These are phyloP conservation scores for Pseudotsuga menziesii DNA, from an alignment of 75 land plant genomes.

Conservation along the genomic window DNA sequence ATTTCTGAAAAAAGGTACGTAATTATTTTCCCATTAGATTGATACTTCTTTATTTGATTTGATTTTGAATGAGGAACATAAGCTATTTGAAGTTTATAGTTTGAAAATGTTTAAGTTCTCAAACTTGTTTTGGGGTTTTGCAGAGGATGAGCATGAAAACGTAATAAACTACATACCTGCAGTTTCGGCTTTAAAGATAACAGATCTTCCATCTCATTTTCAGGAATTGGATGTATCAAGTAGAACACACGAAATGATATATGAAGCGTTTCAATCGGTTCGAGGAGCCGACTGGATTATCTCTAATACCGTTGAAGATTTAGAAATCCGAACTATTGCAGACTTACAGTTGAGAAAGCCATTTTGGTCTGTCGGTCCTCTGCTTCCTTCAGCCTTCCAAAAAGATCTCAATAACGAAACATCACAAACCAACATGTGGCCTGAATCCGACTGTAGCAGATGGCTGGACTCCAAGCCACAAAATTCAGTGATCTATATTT, in stretches of 20 bases:
- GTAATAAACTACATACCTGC: conserved; percentile 38
- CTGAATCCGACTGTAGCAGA: conserved; percentile 36
- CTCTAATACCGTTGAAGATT: conserved; percentile 30
- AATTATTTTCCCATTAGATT: not conserved
- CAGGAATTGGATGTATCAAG: conserved; percentile 20
- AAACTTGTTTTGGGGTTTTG: not conserved
- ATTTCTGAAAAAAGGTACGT: not conserved
- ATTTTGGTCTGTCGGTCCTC: conserved; percentile 33
- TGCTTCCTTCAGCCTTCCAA: conserved; percentile 17
- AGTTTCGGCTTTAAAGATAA: conserved; percentile 18
- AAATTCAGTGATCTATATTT: conserved; percentile 42
- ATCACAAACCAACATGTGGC: conserved; percentile 25
- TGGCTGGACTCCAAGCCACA: conserved; percentile 39
- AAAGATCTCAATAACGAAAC: too few relatives aligned
- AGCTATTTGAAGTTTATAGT: too few relatives aligned
- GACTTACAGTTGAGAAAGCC: conserved; percentile 13
- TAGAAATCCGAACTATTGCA: conserved; percentile 24
- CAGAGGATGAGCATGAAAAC: conserved; percentile 8
- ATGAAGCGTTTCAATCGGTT: conserved; percentile 27
- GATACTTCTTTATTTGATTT: too few relatives aligned
- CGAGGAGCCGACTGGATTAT: conserved; percentile 30
- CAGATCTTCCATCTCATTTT: conserved; percentile 36
- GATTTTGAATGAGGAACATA: too few relatives aligned
- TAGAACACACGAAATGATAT: conserved; percentile 19
- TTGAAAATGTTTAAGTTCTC: too few relatives aligned